Base-by-base conservation (phyloP, 352 stramenopile genomes). In the Labyrinthula sp. region DNA sequence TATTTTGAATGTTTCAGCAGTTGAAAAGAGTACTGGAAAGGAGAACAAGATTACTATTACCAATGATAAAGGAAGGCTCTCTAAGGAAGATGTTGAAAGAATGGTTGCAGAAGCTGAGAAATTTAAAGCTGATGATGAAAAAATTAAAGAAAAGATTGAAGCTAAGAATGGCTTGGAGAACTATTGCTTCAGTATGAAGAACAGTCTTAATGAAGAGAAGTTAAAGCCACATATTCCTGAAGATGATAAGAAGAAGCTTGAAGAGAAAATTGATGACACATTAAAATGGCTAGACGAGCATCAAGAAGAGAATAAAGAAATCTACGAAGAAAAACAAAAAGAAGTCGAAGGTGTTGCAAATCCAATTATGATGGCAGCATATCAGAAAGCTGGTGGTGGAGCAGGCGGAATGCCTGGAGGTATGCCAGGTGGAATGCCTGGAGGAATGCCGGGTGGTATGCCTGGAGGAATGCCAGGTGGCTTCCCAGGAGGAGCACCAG, bases 301-400 rank as follows among this genome's bases (percentile, higher is more conserved):
- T 66, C 69, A 79, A 50, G 62, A 71, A 40, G 82, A 82, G 40
- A 73, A 82, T 26, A n/a, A n/a, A n/a, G 79, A 88, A 60, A 79
- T 92, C 62, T 85, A 76, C 27, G 81, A 92, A 61, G 75, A 86
- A 59, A 91, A 93, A 73, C 82, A 89, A 67, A 82, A 86, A 60
- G 67, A 69, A 26, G 49, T 84, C 7, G 71, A 83, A 56, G 57
- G 8, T 6, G 58, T 82, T 46, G 29, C 46, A 14, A 64, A 45
- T 14, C 58, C 56, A 3, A 48, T 64, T 1, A 38, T 64, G 22
- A 6, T 14, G n/a, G 50, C 65, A 25, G 35, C 56, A 25, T 72
- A 67, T 26, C 71, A 72, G 15, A 62, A 52, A 14, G 65, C 40
- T 25, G 56, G 28, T 17, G 68, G 60, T n/a, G 64, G 48, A n/a